Base-by-base conservation (phyloP, 495 filamentous ascomycete species). In the Aspergillus nidulans region DNA sequence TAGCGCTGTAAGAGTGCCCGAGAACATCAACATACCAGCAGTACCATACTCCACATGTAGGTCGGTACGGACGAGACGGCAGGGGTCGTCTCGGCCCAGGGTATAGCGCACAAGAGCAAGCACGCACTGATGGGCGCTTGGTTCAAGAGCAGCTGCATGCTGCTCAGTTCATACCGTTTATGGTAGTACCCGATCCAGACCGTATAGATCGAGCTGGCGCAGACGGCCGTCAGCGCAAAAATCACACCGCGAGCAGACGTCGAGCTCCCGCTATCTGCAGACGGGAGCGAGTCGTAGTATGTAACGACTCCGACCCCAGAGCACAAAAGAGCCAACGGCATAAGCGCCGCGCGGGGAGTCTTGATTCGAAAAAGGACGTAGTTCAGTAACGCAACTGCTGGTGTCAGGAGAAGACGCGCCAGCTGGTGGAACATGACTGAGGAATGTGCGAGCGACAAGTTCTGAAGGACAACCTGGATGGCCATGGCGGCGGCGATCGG, bases 401-500 rank as follows among this genome's bases (percentile, higher is more conserved):
- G 87, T 7, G 86, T 89, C 21, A 90, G 79, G 28, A 89, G 74
- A 50, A 90, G 84, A 19, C 86, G 81, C 16, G 83, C 85, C 49
- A 89, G 78, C 61, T 90, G 87, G 63, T 90, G 89, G 64, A 89
- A 89, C 51, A 85, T 87, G 24, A 90, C 81, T 41, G 82, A 80
- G 18, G 85, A 88, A 61, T 83, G 84, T 50, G 86, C 84, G 8
- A 90, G 74, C 4, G 85, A 87, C 9, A 88, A 71, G 63, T 90
- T 90, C 24, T 84, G 85, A n/a, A 89, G 74, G 60, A 90, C 83
- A 53, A 90, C 84, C 67, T 89, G 88, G 50, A 86, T 69, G 34
- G 80, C 76, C 84, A 89, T 89, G 63, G 85, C 78, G 36, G 83
- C 62, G 18, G 81, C 79, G 6, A 89, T 70, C 8, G 85, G 87